Conservation (phyloP, 2,329 filamentous ascomycete genomes). For the Pezicula radicicola region DNA sequence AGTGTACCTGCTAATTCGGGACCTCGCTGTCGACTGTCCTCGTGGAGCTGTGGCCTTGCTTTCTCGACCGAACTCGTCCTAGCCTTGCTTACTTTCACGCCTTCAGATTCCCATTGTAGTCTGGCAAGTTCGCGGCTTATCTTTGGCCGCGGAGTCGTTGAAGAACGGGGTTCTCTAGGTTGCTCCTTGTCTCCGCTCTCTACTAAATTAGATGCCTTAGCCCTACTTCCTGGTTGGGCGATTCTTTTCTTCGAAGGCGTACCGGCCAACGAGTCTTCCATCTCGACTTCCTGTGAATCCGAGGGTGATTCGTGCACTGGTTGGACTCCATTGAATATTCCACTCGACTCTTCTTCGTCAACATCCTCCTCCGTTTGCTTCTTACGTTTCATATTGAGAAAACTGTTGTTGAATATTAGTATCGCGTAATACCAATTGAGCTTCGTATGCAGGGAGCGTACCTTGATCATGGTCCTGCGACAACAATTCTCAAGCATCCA, state of each 20-base stretch:
- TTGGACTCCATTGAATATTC: neutral
- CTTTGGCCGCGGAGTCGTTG: neutral
- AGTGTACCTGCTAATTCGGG: no score
- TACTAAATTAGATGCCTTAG: neutral
- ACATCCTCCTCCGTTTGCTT: constrained; percentile 9
- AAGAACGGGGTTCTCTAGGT: neutral
- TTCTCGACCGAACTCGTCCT: neutral
- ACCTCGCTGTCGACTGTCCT: no score
- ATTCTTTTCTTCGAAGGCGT: neutral
- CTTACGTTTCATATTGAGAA: constrained; percentile 16
- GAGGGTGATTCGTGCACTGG: neutral
- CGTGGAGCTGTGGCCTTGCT: no score
- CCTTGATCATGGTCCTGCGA: neutral
- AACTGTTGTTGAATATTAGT: neutral
- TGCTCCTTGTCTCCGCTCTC: neutral
- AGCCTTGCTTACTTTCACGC: neutral
- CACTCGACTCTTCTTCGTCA: constrained; percentile 4
- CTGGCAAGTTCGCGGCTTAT: constrained; percentile 1
- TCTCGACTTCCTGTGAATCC: neutral
- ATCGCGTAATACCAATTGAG: neutral
- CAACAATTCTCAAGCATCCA: neutral
- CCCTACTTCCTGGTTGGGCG: neutral
- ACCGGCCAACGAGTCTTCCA: neutral
- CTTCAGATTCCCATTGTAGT: constrained; percentile 2
- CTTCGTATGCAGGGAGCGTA: neutral